Base-by-base conservation (phyloP, 345 rosid genomes). In the Eucalyptus rudis region DNA sequence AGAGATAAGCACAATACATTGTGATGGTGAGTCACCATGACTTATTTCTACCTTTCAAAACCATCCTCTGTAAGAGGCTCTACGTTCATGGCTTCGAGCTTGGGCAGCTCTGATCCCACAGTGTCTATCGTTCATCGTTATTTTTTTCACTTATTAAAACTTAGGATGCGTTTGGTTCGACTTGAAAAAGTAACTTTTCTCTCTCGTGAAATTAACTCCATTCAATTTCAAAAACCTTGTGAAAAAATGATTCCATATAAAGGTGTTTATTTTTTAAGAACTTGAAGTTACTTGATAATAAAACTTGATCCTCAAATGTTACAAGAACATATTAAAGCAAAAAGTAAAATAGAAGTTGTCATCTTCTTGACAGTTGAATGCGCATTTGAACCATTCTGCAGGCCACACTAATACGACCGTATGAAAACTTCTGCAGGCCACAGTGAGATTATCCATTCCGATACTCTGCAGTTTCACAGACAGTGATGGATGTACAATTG, bases 1-100 rank as follows among this genome's bases (percentile, higher is more conserved):
- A 50, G 97, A 92, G 89, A 93, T 95, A 88, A 95, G 90, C 90
- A 89, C 92, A 83, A 96, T 96, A 89, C 94, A 90, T 81, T 66
- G 87, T 89, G 93, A 92, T 91, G 96, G 96, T 93, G 87, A n/a
- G 91, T 81, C 81, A 29, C 68, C 15, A 19, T 40, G 47, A 76
- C 84, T 40, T 76, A 5, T 40, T 76, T 76, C 84, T 76, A 40
- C 84, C 27, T 76, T 40, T 40, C 84, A 36, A 76, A 66, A 88
- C 68, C 47, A 62, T 90, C 51, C 24, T 86, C 13, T 86, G 27
- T 49, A 52, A 49, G 68, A 76, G 47, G 84, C 84, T 76, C 84
- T 76, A 3, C 25, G 84, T 76, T 25, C 47, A 40, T 76, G 29
- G 76, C 76, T 64, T 64, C n/a, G 76, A 64, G 76, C 40, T n/a